A percentile compares a stretch with the other conserved stretches of the same genome.
Conservation (phyloP, 2,329 filamentous ascomycete species). For the Botrytis elliptica region DNA sequence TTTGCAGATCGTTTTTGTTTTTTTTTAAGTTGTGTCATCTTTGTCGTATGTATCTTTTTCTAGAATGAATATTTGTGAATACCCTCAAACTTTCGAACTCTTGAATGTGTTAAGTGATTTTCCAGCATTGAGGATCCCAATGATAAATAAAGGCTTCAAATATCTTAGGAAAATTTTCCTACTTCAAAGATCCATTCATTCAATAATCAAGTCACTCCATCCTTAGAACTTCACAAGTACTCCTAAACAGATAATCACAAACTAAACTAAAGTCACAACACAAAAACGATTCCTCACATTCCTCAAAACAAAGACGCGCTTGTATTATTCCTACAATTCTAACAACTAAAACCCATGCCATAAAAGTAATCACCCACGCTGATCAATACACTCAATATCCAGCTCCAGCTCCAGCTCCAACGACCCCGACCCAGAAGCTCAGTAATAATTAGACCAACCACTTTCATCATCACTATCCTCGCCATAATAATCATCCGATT, state of each 20-base stretch:
- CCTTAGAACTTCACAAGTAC: not conserved
- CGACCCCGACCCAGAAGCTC: not conserved
- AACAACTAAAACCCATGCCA: not conserved
- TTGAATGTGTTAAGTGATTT: not conserved
- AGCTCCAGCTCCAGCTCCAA: not conserved
- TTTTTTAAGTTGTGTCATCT: not conserved
- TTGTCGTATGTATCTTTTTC: not conserved
- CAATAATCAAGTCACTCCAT: not conserved
- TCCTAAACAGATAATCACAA: not conserved
- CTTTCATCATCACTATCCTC: not conserved
- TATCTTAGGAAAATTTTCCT: too few species aligned
- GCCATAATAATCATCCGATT: not conserved
- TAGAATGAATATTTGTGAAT: not conserved
- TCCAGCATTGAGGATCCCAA: accelerated
- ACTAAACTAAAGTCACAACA: not conserved
- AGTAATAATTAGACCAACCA: not conserved
- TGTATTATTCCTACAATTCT: not conserved
- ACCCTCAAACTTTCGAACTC: not conserved
- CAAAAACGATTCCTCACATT: not conserved
- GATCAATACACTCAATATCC: not conserved
- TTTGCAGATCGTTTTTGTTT: not conserved
- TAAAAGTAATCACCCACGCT: not conserved
- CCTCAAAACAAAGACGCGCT: not conserved
- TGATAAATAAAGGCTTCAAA: not conserved
- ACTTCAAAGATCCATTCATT: too few species aligned